Evolutionary conservation across 2,329 filamentous ascomycete genomes (phyloP), one percentile per base, ranked within the genome.

Genomic region (Acrocalymma vagum): DNA sequence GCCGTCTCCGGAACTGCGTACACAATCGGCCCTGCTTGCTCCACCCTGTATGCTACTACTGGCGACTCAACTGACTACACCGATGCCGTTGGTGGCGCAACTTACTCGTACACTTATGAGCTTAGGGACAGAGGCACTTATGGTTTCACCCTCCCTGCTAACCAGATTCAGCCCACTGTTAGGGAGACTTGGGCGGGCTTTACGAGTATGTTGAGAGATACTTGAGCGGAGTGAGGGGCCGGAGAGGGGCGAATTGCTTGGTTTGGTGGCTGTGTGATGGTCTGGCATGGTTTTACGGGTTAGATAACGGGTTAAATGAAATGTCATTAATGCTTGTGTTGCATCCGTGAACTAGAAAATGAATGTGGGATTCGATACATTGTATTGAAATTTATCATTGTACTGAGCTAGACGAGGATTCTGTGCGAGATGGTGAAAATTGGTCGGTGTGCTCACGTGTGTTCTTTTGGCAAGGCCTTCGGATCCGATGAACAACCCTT

Each of bases 1-100:
- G 78, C 78, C 0, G 76, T 81, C 2, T 80, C 81, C 30, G 73
- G 73, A 3, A 78, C 73, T 7, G 38, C 46, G 8, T 69, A 40
- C 73, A 73, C 65, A 43, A 58, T 36, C 60, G 78, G 78, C 3
- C 75, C 75, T 3, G 75, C 80, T 49, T 86, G 84, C 62, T 70
- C 71, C 13, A 85, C 81, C 21, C 77, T 86, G 41, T 86, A 86
- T 61, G 73, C 78, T 28, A 79, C 80, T 1, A 73, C 72, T 11
- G 76, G 76, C 3, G 63, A 54, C 18, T 71, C 67, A 6, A 63
- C 69, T 3, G 76, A 78, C 48, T 77, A 75, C 45, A 67, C 69
- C 0, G 67, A 72, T 50, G 73, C 70, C 18, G 58, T 69, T 11
- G 67, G 66, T 6, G 67, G 69, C 18, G 59, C 76, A 8, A 70